Evolutionary conservation across 163 green algal species (phyloP), one percentile per base, ranked within the genome.

Genomic region (Coccomyxa subellipsoidea): DNA sequence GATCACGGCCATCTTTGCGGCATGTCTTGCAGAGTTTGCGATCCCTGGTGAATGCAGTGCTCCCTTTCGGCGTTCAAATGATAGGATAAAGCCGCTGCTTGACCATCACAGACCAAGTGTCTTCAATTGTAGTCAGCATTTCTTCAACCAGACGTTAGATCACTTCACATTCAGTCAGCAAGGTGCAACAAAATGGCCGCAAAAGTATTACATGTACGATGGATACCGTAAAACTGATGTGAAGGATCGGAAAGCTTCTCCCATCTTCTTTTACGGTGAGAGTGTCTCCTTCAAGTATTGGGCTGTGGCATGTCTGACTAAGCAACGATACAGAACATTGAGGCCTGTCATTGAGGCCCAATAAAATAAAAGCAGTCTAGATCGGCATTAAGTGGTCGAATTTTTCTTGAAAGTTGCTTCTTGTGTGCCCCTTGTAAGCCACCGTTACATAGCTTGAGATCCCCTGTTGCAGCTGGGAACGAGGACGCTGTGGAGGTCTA

Each of bases 401-500:
- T n/a, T n/a, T n/a, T n/a, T n/a, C n/a, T n/a, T n/a, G n/a, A n/a
- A n/a, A n/a, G n/a, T n/a, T n/a, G n/a, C n/a, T n/a, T n/a, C n/a
- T n/a, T n/a, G n/a, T n/a, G n/a, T n/a, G n/a, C n/a, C n/a, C n/a
- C n/a, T n/a, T n/a, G n/a, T n/a, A n/a, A n/a, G n/a, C n/a, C 23
- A 59, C 47, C 23, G 47, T 27, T 7, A 18, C 47, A 12, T 27
- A 23, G 23, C 0, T 59, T 18, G 15, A 27, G 47, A 18, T 59
- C 5, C 5, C 4, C 15, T 27, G 21, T 21, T 36, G 39, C 81
- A 85, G 81, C 77, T 10, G 81, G 81, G 12, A 85, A 85, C 59
- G 81, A 85, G 66, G 76, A 32, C 4, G 25, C 21, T 1, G 81
- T 85, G 18, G n/a, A 66, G 2, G 66, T 72, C 2, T 80, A 77